Percentiles rank a stretch among this genome's conserved stretches.
These are phyloP conservation scores for Chytriomyces confervae DNA, from an alignment of 192 early-diverging fungal species.

Conservation along the genomic window DNA sequence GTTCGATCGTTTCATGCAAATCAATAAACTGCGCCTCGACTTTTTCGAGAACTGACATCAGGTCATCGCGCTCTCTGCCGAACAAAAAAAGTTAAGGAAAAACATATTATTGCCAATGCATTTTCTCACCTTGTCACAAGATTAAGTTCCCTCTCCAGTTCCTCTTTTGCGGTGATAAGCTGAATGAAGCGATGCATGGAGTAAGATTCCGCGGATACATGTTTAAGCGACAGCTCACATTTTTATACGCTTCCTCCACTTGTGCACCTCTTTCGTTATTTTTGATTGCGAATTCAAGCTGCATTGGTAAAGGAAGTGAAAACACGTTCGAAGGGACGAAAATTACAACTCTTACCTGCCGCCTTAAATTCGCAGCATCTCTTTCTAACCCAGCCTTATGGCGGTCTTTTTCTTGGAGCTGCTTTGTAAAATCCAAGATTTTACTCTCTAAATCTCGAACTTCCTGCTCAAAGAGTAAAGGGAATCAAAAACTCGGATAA, in stretches of 20 bases:
- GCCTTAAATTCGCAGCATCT: neutral
- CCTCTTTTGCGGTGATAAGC: neutral
- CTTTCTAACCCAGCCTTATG: neutral
- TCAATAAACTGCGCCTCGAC: constrained; percentile 50
- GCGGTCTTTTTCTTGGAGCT: constrained; percentile 1
- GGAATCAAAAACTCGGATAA: neutral
- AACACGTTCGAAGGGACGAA: neutral
- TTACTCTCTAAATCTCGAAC: neutral
- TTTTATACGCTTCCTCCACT: neutral
- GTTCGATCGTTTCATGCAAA: constrained; percentile 38
- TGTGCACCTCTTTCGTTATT: neutral
- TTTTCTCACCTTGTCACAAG: constrained; percentile 12
- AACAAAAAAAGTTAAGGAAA: constrained; percentile 10
- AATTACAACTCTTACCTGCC: neutral
- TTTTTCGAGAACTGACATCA: constrained; percentile 45
- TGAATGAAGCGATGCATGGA: neutral
- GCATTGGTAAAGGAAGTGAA: neutral
- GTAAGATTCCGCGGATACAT: neutral
- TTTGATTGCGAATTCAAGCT: constrained; percentile 14
- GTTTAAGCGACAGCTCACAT: neutral
- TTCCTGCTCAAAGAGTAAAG: neutral
- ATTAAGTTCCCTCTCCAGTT: constrained; percentile 15
- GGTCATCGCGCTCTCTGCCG: constrained; percentile 47
- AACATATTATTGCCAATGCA: neutral
- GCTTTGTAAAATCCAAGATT: neutral